Conservation (phyloP, 2,329 filamentous ascomycete species). For the Diaporthe sp. region DNA sequence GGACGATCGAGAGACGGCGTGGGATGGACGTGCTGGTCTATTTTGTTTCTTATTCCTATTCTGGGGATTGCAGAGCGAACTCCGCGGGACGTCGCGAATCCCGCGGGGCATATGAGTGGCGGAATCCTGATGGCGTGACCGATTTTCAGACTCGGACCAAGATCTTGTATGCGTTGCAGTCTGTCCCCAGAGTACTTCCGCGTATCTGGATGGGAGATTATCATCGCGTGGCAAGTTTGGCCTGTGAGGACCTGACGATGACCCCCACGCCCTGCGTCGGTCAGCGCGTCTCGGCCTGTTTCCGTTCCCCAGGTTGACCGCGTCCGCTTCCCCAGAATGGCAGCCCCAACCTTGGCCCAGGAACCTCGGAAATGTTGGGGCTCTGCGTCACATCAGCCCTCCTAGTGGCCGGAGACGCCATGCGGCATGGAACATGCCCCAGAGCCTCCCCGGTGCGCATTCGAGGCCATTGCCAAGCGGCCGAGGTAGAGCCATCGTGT, state of each 20-base stretch:
- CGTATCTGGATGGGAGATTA: slow-evolving; percentile 15
- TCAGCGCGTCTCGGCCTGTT: slow-evolving; percentile 17
- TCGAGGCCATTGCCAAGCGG: slow-evolving; percentile 18
- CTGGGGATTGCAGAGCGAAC: neutral
- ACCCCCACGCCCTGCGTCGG: slow-evolving; percentile 9
- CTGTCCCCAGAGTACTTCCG: neutral
- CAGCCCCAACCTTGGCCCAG: neutral
- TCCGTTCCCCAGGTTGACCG: slow-evolving; percentile 30
- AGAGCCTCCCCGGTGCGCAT: slow-evolving; percentile 10
- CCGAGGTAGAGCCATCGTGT: slow-evolving; percentile 27
- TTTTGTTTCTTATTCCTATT: neutral
- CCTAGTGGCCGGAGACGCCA: neutral
- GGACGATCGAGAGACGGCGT: neutral
- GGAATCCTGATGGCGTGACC: neutral
- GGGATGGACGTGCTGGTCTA: neutral
- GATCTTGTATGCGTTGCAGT: neutral
- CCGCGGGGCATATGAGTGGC: neutral
- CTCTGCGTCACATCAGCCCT: slow-evolving; percentile 15
- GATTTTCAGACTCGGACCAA: neutral
- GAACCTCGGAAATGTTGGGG: slow-evolving; percentile 2
- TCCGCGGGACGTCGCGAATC: neutral
- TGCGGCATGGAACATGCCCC: neutral
- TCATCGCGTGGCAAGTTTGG: slow-evolving; percentile 13
- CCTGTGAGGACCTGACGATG: slow-evolving; percentile 12
- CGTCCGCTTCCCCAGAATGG: slow-evolving; percentile 29